Conservation (phyloP, 495 filamentous ascomycete species). For the Podospora pseudopauciseta region DNA sequence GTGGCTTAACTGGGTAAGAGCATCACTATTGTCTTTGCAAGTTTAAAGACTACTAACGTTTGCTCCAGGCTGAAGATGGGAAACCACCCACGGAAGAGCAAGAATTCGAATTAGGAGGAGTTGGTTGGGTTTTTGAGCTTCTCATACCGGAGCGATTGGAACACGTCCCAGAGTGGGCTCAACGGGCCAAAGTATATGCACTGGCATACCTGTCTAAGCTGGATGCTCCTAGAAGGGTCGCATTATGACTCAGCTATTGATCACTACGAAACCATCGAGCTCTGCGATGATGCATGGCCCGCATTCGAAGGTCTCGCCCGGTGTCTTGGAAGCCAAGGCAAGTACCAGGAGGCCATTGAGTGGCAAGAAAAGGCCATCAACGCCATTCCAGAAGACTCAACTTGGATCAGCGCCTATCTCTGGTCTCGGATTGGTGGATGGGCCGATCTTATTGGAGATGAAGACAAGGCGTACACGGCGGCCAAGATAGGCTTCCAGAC, state of each 20-base stretch:
- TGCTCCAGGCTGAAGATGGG: background rate
- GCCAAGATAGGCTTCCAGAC: constrained; percentile 5
- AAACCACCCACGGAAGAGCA: background rate
- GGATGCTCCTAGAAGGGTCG: constrained; percentile 12
- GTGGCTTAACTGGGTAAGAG: background rate
- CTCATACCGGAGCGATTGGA: background rate
- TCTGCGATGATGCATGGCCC: constrained; percentile 9
- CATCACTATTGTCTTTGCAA: background rate
- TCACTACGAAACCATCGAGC: constrained; percentile 13
- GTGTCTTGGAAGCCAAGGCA: constrained; percentile 3
- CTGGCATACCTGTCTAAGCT: constrained; percentile 14
- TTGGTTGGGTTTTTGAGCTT: background rate
- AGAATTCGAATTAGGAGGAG: background rate
- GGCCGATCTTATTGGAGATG: background rate
- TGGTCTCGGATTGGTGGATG: constrained; percentile 12
- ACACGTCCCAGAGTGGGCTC: background rate
- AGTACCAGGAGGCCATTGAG: constrained; percentile 5
- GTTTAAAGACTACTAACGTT: background rate
- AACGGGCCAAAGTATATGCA: constrained; percentile 8
- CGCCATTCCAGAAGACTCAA: constrained; percentile 2
- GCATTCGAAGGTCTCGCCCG: constrained; percentile 14
- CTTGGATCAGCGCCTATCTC: constrained; percentile 11
- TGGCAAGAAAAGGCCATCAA: constrained; percentile 20
- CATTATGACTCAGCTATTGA: constrained; percentile 8
- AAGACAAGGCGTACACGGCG: constrained; percentile 1